phyloP scores from a whole-genome alignment of 495 filamentous ascomycete genomes.

The Lophiotrema nucula region DNA sequence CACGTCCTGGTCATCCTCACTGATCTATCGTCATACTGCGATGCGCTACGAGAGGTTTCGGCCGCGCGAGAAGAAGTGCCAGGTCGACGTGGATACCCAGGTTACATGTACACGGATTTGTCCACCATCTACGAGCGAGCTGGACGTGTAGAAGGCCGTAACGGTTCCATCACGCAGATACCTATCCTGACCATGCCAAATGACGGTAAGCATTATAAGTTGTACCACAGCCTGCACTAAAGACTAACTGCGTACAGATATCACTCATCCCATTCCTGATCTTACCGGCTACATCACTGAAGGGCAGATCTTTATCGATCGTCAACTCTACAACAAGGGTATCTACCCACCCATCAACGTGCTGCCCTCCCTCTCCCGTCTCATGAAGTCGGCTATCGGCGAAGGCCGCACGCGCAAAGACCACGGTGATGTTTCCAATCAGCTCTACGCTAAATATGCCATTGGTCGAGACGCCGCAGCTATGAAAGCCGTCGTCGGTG shows the following conservation, averaged over 20 bases:
- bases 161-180: conserved; percentile 98
- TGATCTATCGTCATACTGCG: conserved; percentile 96
- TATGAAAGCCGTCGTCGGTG: conserved; percentile 99
- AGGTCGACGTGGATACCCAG: conserved; percentile 97
- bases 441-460: conserved; percentile 99
- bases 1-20: conserved; percentile 98
- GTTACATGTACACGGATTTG: conserved; percentile 99
- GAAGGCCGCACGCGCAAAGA: conserved; percentile 93
- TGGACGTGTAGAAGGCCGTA: conserved; percentile 94
- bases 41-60: conserved; percentile 96
- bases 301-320: conserved; percentile 97
- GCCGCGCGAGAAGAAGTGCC: conserved; percentile 98
- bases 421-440: conserved; percentile 97
- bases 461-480: conserved; percentile 96
- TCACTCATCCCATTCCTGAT: conserved; percentile 98
- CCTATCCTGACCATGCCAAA: conserved; percentile 99
- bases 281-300: conserved; percentile 99
- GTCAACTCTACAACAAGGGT: conserved; percentile 91
- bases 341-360: conserved; percentile 99
- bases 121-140: conserved; percentile 99
- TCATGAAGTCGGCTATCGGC: conserved; percentile 99
- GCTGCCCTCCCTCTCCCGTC: conserved; percentile 93
- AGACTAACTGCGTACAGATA: conserved; percentile 57
- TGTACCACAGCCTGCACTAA: too few species aligned
- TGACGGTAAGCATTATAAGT: conserved; percentile 66